A percentile compares a stretch with the other conserved stretches of the same genome.
Conservation (phyloP, 768 basidiomycete genomes). For the Phlebiopsis flavidoalba region DNA sequence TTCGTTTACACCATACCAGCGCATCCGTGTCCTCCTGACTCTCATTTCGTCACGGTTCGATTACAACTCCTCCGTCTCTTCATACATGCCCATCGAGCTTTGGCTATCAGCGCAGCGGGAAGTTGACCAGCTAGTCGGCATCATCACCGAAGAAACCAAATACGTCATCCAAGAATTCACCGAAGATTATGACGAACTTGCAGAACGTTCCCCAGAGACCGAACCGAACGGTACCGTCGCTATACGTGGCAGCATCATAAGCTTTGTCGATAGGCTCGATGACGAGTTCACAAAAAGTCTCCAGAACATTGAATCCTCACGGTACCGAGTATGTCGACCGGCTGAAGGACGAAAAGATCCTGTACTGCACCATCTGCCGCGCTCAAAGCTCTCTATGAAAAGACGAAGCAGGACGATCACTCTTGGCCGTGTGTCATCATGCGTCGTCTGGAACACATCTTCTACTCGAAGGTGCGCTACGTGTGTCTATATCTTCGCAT, state of each 20-base stretch:
- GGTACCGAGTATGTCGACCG: conserved; percentile 98
- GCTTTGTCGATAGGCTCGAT: conserved; percentile 92
- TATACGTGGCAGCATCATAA: conserved; percentile 93
- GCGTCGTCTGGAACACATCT: conserved; percentile 95
- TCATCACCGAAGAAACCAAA: conserved; percentile 62
- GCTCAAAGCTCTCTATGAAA: conserved; percentile 91
- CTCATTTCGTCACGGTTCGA: conserved; percentile 95
- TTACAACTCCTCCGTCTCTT: conserved; percentile 83
- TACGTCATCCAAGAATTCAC: conserved; percentile 86
- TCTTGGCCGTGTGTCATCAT: conserved; percentile 84
- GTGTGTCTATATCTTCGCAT: not conserved
- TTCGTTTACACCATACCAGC: conserved; percentile 84
- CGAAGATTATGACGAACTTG: conserved; percentile 87
- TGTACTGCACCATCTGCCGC: conserved; percentile 91
- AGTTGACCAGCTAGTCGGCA: conserved; percentile 81
- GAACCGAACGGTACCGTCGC: conserved; percentile 73
- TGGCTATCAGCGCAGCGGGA: conserved; percentile 87
- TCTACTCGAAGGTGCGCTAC: conserved; percentile 90
- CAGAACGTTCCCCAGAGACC: conserved; percentile 72
- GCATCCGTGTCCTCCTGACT: conserved; percentile 89
- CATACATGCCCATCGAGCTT: conserved; percentile 88
- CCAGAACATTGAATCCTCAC: conserved; percentile 97
- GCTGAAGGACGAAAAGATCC: conserved; percentile 89
- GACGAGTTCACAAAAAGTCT: conserved; percentile 97
- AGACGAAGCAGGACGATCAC: conserved; percentile 70